phyloP scores from a whole-genome alignment of 116 monocot genomes.

The Iris pallida region DNA sequence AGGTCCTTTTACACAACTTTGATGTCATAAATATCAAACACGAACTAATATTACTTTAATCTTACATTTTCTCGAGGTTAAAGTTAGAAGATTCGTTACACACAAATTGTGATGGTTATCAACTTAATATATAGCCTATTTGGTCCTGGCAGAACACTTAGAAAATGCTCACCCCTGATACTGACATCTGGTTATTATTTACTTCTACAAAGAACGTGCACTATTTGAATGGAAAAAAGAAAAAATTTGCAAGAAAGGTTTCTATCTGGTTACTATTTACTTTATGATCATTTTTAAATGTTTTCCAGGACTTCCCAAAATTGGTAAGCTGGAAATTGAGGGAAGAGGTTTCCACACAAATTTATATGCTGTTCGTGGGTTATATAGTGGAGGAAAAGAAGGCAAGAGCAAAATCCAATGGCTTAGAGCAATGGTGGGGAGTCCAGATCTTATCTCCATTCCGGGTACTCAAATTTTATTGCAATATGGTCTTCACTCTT shows the following conservation, averaged over 20 bases:
- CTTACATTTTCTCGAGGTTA: neutral
- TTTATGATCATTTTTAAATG: neutral
- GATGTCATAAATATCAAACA: neutral
- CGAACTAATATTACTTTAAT: neutral
- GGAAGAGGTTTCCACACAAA: conserved; percentile 99
- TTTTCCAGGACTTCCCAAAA: conserved; percentile 71
- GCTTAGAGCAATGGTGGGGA: conserved; percentile 94
- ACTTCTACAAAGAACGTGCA: too few relatives aligned
- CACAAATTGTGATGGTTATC: neutral
- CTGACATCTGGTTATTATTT: neutral
- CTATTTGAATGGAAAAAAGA: too few relatives aligned
- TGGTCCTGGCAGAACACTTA: too few relatives aligned
- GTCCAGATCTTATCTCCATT: conserved; percentile 97
- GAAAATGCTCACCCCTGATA: neutral
- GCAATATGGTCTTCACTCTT: too few relatives aligned
- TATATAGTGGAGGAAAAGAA: conserved; percentile 91
- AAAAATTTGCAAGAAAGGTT: too few relatives aligned
- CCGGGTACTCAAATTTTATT: conserved; percentile 49
- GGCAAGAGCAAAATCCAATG: conserved; percentile 99
- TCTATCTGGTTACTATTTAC: neutral
- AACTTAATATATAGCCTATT: neutral
- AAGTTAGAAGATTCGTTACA: neutral
- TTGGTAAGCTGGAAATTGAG: conserved; percentile 91
- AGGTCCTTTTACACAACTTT: conserved; percentile 41
- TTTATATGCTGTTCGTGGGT: conserved; percentile 85